phyloP scores from a whole-genome alignment of 2,329 filamentous ascomycete genomes.

The Zasmidium cellare region DNA sequence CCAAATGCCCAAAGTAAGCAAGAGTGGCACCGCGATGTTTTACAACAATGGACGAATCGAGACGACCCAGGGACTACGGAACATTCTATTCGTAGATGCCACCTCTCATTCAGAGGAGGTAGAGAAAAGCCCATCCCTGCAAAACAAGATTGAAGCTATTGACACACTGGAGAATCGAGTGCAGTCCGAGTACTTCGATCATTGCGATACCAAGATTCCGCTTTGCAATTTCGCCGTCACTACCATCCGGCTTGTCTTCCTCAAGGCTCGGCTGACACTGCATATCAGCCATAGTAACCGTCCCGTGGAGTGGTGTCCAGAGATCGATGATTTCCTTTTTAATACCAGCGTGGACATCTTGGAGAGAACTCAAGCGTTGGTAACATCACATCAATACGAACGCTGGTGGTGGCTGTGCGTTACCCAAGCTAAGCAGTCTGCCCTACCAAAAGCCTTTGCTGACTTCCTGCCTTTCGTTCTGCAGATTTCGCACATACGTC shows the following conservation, averaged over 20 bases:
- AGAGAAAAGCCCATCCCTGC: no score
- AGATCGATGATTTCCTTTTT: neutral
- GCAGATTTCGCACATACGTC: neutral
- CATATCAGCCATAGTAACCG: neutral
- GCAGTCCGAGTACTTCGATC: neutral
- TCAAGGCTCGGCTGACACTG: neutral
- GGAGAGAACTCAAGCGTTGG: neutral
- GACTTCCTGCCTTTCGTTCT: no score
- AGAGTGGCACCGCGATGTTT: neutral
- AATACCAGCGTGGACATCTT: neutral
- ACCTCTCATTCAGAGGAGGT: no score
- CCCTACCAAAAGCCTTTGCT: no score
- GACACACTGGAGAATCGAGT: neutral
- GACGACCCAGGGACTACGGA: neutral
- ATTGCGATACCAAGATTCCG: neutral
- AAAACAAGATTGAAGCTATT: neutral
- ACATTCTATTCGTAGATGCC: neutral
- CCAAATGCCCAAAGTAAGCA: neutral
- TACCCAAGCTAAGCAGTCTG: no score
- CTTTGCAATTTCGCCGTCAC: neutral
- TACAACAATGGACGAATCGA: neutral
- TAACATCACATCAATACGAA: neutral
- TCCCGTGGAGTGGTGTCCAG: neutral
- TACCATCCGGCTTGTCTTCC: neutral
- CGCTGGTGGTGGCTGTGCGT: neutral